A percentile compares a stretch with the other conserved stretches of the same genome.
Conservation (phyloP, 176 grass and related monocot species). For the Oryza brachyantha region DNA sequence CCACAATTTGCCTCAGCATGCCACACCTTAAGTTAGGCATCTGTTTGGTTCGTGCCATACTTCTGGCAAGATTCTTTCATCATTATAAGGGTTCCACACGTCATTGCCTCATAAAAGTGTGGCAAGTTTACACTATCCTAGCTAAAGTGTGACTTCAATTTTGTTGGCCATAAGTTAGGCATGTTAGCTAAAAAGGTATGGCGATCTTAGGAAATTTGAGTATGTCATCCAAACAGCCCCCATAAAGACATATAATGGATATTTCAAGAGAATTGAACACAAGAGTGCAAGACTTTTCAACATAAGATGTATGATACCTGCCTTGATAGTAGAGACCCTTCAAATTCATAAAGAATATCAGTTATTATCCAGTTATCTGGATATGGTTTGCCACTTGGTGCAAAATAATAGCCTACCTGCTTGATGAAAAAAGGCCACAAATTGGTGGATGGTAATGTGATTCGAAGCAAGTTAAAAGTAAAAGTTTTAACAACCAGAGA, state of each 20-base stretch:
- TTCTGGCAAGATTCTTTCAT: no score
- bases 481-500: conserved; percentile 8
- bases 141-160: no score
- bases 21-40: no score
- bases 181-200: no score
- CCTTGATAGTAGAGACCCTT: conserved; percentile 86
- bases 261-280: neutral
- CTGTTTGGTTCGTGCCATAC: no score
- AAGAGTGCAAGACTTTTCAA: neutral
- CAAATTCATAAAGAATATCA: conserved; percentile 92
- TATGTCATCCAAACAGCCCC: no score
- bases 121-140: no score
- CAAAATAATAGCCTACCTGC: conserved; percentile 98
- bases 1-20: no score
- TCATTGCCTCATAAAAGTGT: no score
- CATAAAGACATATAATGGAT: neutral
- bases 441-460: neutral
- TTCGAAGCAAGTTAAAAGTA: conserved; percentile 10
- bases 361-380: conserved; percentile 99
- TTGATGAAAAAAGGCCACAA: conserved; percentile 36
- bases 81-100: no score
- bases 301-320: conserved; percentile 55
- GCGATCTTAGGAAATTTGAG: no score
- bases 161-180: no score
- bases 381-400: conserved; percentile 93